Evolutionary conservation across 2,329 filamentous ascomycete species (phyloP), one percentile per base, ranked within the genome.

Genomic region (Botryotinia convoluta): DNA sequence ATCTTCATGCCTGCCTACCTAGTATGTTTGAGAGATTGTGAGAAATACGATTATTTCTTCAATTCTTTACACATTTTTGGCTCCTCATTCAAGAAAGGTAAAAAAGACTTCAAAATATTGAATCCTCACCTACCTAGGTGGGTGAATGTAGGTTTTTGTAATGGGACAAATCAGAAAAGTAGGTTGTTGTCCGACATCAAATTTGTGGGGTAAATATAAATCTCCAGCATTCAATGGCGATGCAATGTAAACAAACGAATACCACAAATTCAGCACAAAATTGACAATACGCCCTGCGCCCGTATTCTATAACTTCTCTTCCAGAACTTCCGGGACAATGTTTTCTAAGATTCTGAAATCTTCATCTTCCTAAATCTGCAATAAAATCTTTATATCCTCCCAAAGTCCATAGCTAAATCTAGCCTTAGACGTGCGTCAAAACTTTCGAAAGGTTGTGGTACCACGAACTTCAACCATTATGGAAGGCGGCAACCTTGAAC

Each of bases 401-500:
- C 16, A n/a, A 39, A 67, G 22, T 45, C 44, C 45, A 12, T 12
- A 51, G 44, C 22, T 67, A 26, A 37, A n/a, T 39, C 3, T 67
- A 35, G 32, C 32, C 26, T 51, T 14, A 63, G 32, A 54, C 63
- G 39, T 37, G 63, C 44, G 54, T 39, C 45, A 67, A 67, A 67
- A n/a, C 45, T 39, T 29, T 51, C 22, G 32, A 57, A 32, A 68
- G 65, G 26, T 29, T 57, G 64, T 42, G 18, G 18, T 42, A 57
- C n/a, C n/a, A 57, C 64, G 22, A 29, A 57, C n/a, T 69, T 69
- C 37, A 39, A 54, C 37, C 64, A 76, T 37, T 69, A 81, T 80
- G 79, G 73, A 76, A 61, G 72, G 78, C 51, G 69, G 76, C 65
- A 69, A 76, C 35, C 65, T 78, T 32, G 73, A 80, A n/a, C 71